These are phyloP conservation scores for Ascocoryne sarcoides DNA, from an alignment of 2,329 filamentous ascomycete species.

Conservation along the genomic window DNA sequence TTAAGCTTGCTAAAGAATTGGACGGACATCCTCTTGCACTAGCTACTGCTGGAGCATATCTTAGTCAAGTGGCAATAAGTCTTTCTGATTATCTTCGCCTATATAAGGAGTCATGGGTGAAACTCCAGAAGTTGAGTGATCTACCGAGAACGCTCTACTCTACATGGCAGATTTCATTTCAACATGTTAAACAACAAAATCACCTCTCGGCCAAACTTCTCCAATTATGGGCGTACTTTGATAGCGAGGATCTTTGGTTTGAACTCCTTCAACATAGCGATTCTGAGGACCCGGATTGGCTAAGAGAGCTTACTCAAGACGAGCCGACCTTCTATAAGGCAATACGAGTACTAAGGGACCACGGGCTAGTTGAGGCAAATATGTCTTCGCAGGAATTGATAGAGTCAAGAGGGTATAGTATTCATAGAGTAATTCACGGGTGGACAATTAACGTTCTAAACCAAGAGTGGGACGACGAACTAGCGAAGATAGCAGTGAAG, in stretches of 20 bases:
- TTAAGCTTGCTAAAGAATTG: slow-evolving; percentile 5
- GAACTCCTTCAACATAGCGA: slow-evolving; percentile 7
- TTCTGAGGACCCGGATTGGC: background rate
- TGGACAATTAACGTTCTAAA: slow-evolving; percentile 8
- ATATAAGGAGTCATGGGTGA: slow-evolving; percentile 6
- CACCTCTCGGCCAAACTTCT: slow-evolving; percentile 4
- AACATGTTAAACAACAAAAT: slow-evolving; percentile 5
- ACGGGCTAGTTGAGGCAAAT: slow-evolving; percentile 4
- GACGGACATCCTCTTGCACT: slow-evolving; percentile 7
- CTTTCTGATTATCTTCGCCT: slow-evolving; percentile 7
- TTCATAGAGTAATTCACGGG: slow-evolving; percentile 6
- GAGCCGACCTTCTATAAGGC: slow-evolving; percentile 4
- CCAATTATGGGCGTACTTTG: slow-evolving; percentile 6
- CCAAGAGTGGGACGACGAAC: slow-evolving; percentile 4
- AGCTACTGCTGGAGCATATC: slow-evolving; percentile 8
- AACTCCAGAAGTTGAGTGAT: slow-evolving; percentile 3
- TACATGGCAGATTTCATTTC: slow-evolving; percentile 7
- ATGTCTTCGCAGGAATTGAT: slow-evolving; percentile 3
- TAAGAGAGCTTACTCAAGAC: slow-evolving; percentile 7
- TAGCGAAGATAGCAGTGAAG: slow-evolving; percentile 5
- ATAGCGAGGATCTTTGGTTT: slow-evolving; percentile 9
- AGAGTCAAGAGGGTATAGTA: slow-evolving; percentile 7
- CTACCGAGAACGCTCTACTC: slow-evolving; percentile 7
- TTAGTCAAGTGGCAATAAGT: slow-evolving; percentile 4
- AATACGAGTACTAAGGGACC: slow-evolving; percentile 3